Base-by-base conservation (phyloP, 768 basidiomycete species). In the Hemileccinum impolitum region DNA sequence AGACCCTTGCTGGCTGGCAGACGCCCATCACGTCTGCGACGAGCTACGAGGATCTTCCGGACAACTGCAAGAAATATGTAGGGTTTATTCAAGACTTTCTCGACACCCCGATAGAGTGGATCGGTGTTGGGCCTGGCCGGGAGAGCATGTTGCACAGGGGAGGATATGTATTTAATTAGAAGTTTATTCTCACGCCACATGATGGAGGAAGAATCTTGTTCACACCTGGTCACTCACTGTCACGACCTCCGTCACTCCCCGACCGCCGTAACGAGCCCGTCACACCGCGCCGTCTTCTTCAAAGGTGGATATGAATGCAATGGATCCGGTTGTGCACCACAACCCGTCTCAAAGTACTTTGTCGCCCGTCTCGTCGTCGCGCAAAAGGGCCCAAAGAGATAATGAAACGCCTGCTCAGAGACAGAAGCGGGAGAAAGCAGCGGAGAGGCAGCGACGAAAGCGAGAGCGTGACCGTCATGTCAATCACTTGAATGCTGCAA, bases 1-100 rank as follows among this genome's bases (percentile, higher is more conserved):
- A 83, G 47, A 93, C 88, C 4, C 72, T 99, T 0, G 87, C 93
- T 4, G 96, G 96, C 17, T 99, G 96, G 96, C 76, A 93, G 65
- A 69, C 77, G 10, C 78, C 84, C 35, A 97, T 97, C 62, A 78
- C 78, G 40, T 64, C 77, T 0, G 70, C 73, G 54, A 81, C 66
- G 35, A 73, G 74, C 41, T 95, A 84, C 64, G 83, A 84, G 10
- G 84, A 77, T 10, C 75, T 99, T 6, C 96, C 96, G 0, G 80
- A 80, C 36, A 86, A 88, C 52, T 94, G 92, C 74, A 82, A 78
- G 74, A 79, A 76, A 59, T 99, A 98, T 66, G 73, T 98, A 45
- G 78, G 79, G 51, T 97, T 87, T 65, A 89, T 98, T 54, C 94
- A 97, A 67, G 60, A 77, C 17, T 85, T 75, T 64, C 66, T 90